Conservation (phyloP, 805 yeast genomes). For the Maudiozyma saulgeensis region DNA sequence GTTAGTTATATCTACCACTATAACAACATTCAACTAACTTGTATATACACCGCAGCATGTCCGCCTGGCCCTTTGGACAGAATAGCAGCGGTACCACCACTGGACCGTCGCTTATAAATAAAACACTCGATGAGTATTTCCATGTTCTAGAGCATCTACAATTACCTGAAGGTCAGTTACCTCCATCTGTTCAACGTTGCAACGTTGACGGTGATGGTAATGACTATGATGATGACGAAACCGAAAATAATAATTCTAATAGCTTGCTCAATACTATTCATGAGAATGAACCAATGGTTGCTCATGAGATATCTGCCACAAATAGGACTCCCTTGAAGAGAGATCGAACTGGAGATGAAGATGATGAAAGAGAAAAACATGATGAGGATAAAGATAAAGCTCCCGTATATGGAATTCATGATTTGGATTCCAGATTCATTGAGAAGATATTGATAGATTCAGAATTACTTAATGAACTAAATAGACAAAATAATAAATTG, state of each 20-base stretch:
- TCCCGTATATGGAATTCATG: background rate
- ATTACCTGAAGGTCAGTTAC: background rate
- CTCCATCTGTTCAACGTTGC: background rate
- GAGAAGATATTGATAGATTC: slow-evolving; percentile 32
- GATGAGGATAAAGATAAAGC: background rate
- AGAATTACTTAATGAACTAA: slow-evolving; percentile 32
- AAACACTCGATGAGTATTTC: slow-evolving; percentile 35
- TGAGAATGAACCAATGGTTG: background rate
- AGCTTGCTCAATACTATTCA: background rate
- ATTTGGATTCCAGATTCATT: slow-evolving; percentile 27
- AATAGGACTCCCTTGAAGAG: no score
- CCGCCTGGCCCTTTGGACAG: slow-evolving; percentile 40
- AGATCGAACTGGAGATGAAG: background rate
- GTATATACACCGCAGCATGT: slow-evolving; percentile 23
- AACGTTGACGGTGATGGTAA: background rate
- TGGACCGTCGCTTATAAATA: slow-evolving; percentile 27
- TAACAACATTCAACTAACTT: background rate
- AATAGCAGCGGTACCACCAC: slow-evolving; percentile 11
- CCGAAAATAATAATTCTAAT: background rate
- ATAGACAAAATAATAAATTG: slow-evolving; percentile 30
- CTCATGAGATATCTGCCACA: no score
- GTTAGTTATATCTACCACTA: background rate
- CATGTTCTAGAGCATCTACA: slow-evolving; percentile 7
- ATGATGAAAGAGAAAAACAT: background rate
- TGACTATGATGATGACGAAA: background rate